phyloP scores from a whole-genome alignment of 305 asterid genomes.

The Salvia sclarea region DNA sequence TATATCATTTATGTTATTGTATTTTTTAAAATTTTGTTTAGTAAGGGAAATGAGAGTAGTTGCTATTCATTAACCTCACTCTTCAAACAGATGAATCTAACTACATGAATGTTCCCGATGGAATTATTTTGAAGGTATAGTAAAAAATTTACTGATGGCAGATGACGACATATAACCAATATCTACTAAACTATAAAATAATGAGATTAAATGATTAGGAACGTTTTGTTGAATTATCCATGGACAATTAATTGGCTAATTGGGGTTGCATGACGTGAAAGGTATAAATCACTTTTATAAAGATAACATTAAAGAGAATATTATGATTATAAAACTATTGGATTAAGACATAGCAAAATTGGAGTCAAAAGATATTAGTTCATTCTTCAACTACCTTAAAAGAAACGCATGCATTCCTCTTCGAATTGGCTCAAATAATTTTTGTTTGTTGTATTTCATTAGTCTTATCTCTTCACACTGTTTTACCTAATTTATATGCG shows the following conservation, averaged over 20 bases:
- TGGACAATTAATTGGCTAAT: background rate
- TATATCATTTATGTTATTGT: background rate
- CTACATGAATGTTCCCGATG: no score
- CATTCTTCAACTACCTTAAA: slow-evolving; percentile 22
- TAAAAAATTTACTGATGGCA: no score
- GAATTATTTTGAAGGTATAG: no score
- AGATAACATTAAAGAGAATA: background rate
- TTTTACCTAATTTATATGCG: slow-evolving; percentile 9
- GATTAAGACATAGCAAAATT: slow-evolving; percentile 4
- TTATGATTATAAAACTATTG: slow-evolving; percentile 21
- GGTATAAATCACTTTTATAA: slow-evolving; percentile 4
- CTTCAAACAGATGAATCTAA: no score
- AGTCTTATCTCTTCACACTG: background rate
- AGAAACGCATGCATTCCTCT: background rate
- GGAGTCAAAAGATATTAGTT: background rate
- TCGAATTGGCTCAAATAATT: background rate
- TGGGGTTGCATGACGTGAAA: slow-evolving; percentile 9
- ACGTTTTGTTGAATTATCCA: background rate
- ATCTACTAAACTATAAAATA: background rate
- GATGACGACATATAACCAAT: background rate
- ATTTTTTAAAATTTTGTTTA: no score
- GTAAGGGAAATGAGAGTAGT: no score
- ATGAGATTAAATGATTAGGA: background rate
- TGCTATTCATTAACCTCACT: no score
- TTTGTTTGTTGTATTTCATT: background rate